These are phyloP conservation scores for Dendrobium huoshanense DNA, from an alignment of 106 monocot genomes.

Conservation along the genomic window DNA sequence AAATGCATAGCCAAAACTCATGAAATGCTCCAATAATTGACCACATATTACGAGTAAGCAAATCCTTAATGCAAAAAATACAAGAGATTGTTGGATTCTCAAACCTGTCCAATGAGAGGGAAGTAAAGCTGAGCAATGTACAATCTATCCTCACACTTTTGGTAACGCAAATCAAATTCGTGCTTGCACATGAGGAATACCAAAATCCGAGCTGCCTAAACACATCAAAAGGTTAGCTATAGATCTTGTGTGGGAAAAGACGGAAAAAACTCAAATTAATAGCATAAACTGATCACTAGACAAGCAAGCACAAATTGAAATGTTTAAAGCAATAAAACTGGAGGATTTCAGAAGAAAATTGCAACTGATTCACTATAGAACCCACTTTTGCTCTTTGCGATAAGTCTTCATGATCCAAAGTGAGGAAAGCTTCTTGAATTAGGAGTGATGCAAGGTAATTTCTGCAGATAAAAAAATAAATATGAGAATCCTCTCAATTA, in stretches of 20 bases:
- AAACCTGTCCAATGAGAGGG: constrained; percentile 93
- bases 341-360: background rate
- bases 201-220: constrained; percentile 92
- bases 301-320: background rate
- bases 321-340: background rate
- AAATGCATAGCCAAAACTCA: background rate
- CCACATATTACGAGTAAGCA: background rate
- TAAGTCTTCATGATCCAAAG: constrained; percentile 98
- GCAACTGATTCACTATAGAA: constrained; percentile 4
- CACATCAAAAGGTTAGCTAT: background rate
- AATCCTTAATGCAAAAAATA: background rate
- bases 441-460: constrained; percentile 96
- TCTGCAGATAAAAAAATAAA: constrained; percentile 30
- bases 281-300: background rate
- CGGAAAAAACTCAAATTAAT: background rate
- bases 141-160: constrained; percentile 89
- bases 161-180: constrained; percentile 95
- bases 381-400: constrained; percentile 79
- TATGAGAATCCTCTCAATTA: background rate
- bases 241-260: background rate
- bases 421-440: constrained; percentile 96
- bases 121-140: constrained; percentile 98
- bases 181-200: constrained; percentile 98
- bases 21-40: background rate
- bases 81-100: background rate